These are phyloP conservation scores for Cutaneotrichosporon cavernicola DNA, from an alignment of 1,284 basidiomycete species.

Conservation along the genomic window DNA sequence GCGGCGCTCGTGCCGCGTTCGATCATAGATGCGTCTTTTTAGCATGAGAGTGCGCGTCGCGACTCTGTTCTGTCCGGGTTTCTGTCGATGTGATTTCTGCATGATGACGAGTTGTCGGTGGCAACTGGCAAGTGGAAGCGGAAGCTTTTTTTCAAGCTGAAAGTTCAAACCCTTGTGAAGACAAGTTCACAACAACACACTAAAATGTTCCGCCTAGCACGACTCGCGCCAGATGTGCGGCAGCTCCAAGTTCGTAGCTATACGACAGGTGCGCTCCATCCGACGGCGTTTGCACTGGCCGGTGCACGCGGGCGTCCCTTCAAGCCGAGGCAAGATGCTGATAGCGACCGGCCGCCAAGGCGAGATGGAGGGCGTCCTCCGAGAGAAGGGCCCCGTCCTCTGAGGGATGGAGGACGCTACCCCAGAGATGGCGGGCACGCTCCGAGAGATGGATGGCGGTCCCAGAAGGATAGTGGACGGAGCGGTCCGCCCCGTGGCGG, in stretches of 20 bases:
- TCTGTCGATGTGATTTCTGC: conserved; percentile 8
- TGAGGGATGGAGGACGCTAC: no score
- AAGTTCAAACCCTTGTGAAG: not conserved
- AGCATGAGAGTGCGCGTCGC: conserved; percentile 2
- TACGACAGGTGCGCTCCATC: not conserved
- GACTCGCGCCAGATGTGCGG: not conserved
- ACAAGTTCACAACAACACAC: not conserved
- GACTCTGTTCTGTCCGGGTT: not conserved
- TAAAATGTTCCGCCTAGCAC: conserved; percentile 1
- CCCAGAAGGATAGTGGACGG: no score
- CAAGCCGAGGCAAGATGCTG: not conserved
- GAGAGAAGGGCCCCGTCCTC: no score
- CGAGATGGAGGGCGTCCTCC: not conserved
- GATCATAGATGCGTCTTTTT: conserved; percentile 7
- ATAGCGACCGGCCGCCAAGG: not conserved
- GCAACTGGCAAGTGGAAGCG: not conserved
- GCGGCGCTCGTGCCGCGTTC: not conserved
- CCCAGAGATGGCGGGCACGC: no score
- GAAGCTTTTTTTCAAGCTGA: not conserved
- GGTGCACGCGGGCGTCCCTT: not conserved
- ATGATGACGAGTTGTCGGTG: not conserved
- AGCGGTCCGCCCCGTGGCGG: not conserved
- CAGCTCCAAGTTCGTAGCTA: not conserved
- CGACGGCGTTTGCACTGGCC: not conserved
- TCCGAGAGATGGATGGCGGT: no score